These are phyloP conservation scores for Thalassiosira profunda DNA, from an alignment of 108 stramenopile species.

Conservation along the genomic window DNA sequence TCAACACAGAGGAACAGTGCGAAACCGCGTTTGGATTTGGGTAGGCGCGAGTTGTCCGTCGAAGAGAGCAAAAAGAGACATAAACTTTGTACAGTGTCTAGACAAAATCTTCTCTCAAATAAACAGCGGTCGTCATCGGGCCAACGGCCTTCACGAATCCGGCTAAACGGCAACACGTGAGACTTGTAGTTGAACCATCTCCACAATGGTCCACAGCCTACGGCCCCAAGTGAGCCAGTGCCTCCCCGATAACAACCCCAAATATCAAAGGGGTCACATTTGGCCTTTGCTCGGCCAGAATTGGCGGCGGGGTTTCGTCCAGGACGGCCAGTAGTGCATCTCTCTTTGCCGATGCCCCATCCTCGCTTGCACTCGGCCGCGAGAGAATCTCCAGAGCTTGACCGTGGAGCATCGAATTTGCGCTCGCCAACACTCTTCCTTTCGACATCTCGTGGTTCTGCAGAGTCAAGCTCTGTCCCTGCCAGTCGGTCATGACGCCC, in stretches of 20 bases:
- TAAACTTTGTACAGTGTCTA: no score
- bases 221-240: constrained; percentile 14
- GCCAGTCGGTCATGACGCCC: constrained; percentile 36
- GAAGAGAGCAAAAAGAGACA: no score
- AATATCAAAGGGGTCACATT: constrained; percentile 15
- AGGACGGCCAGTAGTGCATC: neutral
- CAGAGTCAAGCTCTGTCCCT: constrained; percentile 14
- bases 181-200: no score
- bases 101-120: no score
- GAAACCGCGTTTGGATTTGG: no score
- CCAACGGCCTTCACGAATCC: no score
- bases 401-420: constrained; percentile 21
- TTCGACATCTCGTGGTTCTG: constrained; percentile 18
- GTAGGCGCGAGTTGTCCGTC: no score
- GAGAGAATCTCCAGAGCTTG: constrained; percentile 28
- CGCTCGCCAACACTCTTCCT: constrained; percentile 33
- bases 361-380: neutral
- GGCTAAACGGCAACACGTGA: no score
- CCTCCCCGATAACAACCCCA: constrained; percentile 20
- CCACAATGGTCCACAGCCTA: no score
- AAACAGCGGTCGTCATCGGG: no score
- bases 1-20: no score
- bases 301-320: neutral
- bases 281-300: neutral
- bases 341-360: neutral